Conservation (phyloP, 2,329 filamentous ascomycete genomes). For the Huntiella omanensis region DNA sequence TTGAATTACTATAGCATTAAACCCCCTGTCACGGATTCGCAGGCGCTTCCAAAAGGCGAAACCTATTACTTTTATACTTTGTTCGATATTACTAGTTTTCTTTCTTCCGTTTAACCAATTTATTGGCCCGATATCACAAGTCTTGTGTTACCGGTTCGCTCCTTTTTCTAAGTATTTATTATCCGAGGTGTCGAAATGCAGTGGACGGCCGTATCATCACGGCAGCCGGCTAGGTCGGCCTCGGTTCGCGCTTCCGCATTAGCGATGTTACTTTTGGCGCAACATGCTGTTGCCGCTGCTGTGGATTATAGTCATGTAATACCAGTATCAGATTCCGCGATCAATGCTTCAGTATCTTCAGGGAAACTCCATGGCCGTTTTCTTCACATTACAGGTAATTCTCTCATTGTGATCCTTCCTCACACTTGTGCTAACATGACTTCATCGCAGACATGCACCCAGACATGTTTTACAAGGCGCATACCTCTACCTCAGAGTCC, state of each 20-base stretch:
- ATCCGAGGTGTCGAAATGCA: not conserved
- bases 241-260: conserved; percentile 1
- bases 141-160: too few species aligned
- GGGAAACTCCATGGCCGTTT: conserved; percentile 48
- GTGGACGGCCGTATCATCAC: not conserved
- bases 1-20: too few species aligned
- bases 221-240: conserved; percentile 1
- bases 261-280: conserved; percentile 4
- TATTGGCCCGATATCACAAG: not conserved
- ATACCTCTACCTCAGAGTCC: conserved; percentile 49
- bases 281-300: conserved; percentile 3
- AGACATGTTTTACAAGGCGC: conserved; percentile 67
- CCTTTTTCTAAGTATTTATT: not conserved
- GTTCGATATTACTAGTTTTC: not conserved
- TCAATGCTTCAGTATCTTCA: not conserved
- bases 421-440: conserved; percentile 7
- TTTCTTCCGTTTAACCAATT: not conserved
- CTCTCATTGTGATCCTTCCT: conserved; percentile 3
- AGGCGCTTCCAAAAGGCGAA: too few species aligned
- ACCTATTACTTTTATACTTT: not conserved
- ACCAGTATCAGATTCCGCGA: not conserved
- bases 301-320: conserved; percentile 1
- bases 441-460: conserved; percentile 61
- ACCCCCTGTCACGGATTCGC: too few species aligned
- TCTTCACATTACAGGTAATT: conserved; percentile 70